Evolutionary conservation across 495 filamentous ascomycete genomes (phyloP).

Genomic region (Cercophora scortea): DNA sequence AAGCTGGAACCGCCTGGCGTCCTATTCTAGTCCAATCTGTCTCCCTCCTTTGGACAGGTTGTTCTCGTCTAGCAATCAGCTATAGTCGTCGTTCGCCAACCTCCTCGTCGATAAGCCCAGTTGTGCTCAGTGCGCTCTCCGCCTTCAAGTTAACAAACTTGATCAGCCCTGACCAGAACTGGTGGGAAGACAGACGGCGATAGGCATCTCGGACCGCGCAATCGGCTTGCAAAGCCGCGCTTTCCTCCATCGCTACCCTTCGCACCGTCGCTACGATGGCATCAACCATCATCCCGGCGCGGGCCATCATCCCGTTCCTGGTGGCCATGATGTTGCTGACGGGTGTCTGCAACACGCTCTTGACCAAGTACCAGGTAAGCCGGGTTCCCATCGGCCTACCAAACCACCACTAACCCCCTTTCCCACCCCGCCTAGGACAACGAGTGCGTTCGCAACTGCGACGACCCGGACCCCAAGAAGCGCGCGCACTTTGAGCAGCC

Average conservation of each 20-base stretch:
- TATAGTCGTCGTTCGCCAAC: too few relatives aligned
- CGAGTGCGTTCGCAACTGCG: constrained; percentile 90
- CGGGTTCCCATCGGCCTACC: background rate
- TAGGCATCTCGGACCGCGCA: too few relatives aligned
- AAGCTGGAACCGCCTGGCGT: too few relatives aligned
- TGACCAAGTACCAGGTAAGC: constrained; percentile 89
- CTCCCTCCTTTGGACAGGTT: too few relatives aligned
- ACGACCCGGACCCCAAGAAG: constrained; percentile 60
- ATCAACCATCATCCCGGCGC: constrained; percentile 25
- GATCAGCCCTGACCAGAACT: too few relatives aligned
- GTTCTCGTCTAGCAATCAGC: too few relatives aligned
- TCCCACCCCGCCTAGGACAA: constrained; percentile 67
- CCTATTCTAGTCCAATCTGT: too few relatives aligned
- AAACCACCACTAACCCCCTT: background rate
- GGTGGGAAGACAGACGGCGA: too few relatives aligned
- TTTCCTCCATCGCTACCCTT: background rate
- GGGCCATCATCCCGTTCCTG: constrained; percentile 67
- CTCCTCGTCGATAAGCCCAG: too few relatives aligned
- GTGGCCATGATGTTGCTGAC: constrained; percentile 85
- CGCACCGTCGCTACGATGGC: background rate
- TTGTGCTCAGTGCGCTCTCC: too few relatives aligned
- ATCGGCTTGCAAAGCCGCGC: background rate
- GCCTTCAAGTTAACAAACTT: too few relatives aligned
- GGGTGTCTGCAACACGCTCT: constrained; percentile 92
- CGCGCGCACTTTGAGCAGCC: constrained; percentile 79